Base-by-base conservation (phyloP, 164 flowering plant genomes). In the Chimonanthus praecox region DNA sequence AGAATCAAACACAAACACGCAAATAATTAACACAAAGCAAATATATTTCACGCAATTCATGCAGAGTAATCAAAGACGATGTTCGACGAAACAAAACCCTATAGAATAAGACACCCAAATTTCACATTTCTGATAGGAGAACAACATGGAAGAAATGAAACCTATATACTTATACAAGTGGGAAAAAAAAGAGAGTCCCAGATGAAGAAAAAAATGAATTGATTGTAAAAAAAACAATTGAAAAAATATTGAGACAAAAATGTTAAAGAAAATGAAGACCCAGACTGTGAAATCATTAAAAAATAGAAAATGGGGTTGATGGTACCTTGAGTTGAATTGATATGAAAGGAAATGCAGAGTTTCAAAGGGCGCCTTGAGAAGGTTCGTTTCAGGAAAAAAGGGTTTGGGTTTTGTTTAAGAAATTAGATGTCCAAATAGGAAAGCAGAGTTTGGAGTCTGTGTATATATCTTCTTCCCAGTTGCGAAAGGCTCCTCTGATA, bases 241-340 rank as follows among this genome's bases (percentile, higher is more conserved):
- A 66, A 66, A 48, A 47, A 66, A 11, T 16, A 66, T 66, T 15
- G 6, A 66, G 45, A 48, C 47, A 15, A 44, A 66, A 66, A 66
- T 66, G 49, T 11, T 10, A 44, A 66, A n/a, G 44, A 68, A 5
- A 54, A 73, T 16, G 49, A 21, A 65, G 21, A 54, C 49, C 70
- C 70, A 50, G 43, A 54, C 2, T 48, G 54, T 5, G 49, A 44
- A 73, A 65, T 49, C 46, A 72, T 20, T 63, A 7, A 49, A 64
- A 21, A 10, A 49, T 5, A 3, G 3, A 51, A 3, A 54, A 65
- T 33, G 45, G 44, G 47, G 47, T 6, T 3, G 15, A 46, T 16
- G 5, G 54, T 73, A 73, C 75, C 75, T 73, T 44, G 49, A 66
- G 49, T 73, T 65, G 50, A 73, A 44, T 49, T 33, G 75, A 73